These are phyloP conservation scores for Trifolium subterraneum DNA, from an alignment of 306 rosid species.

Conservation along the genomic window DNA sequence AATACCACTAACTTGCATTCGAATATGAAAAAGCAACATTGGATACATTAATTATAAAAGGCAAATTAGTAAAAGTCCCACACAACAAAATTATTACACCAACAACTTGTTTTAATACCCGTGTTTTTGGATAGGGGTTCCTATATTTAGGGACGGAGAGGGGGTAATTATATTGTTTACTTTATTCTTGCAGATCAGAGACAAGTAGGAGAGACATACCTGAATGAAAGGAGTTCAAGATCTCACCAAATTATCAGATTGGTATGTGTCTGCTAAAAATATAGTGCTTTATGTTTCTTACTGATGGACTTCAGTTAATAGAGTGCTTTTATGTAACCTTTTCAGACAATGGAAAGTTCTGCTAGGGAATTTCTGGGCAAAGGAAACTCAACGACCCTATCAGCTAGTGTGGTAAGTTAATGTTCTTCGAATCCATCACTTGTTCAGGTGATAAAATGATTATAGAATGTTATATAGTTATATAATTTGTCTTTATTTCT, in stretches of 20 bases:
- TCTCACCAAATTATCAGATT: slow-evolving; percentile 96
- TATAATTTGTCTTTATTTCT: slow-evolving; percentile 40
- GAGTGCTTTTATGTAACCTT: slow-evolving; percentile 32
- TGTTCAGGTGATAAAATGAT: slow-evolving; percentile 24
- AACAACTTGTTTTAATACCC: no score
- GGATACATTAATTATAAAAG: no score
- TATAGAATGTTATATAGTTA: not conserved
- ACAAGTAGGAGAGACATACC: slow-evolving; percentile 91
- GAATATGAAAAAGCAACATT: no score
- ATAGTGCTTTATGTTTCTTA: slow-evolving; percentile 31
- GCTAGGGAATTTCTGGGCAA: slow-evolving; percentile 95
- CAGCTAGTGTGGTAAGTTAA: slow-evolving; percentile 87
- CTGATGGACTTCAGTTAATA: slow-evolving; percentile 23
- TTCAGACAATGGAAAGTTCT: slow-evolving; percentile 97
- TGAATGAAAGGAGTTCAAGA: slow-evolving; percentile 96
- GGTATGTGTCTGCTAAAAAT: slow-evolving; percentile 53
- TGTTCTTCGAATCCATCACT: slow-evolving; percentile 28
- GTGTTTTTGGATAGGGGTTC: no score
- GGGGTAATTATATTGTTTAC: slow-evolving; percentile 21
- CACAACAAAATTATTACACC: no score
- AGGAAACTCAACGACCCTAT: slow-evolving; percentile 84
- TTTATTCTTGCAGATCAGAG: slow-evolving; percentile 83
- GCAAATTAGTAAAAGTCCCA: no score
- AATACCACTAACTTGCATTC: no score
- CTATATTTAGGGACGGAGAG: no score